Base-by-base conservation (phyloP, 2,329 filamentous ascomycete genomes). In the Gaeumannomyces sp. region DNA sequence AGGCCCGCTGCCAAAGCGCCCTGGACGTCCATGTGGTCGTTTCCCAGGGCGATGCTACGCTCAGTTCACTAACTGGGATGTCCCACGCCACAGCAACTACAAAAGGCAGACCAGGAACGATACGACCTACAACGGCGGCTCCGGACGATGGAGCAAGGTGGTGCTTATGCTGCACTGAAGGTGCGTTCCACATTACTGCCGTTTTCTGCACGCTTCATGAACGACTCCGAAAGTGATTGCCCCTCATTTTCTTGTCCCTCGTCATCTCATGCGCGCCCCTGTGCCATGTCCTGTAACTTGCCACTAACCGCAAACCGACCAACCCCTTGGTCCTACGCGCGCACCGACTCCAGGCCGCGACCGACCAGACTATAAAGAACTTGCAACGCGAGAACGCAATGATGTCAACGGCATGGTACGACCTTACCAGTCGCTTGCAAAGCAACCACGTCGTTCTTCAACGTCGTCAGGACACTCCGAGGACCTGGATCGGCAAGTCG, bases 401-500 rank as follows among this genome's bases (percentile, higher is more conserved):
- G 73, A 92, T 96, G 71, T 82, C 89, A 31, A 90, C 88, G n/a
- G 92, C 92, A 2, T 96, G 91, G 91, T 93, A 93, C 77, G 91
- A 94, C 75, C 84, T 95, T 71, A 88, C 89, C 31, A 88, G 83
- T 73, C 83, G 92, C 63, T 76, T 96, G 70, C 91, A 95, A 77
- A 93, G 90, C 78, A 94, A 93, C 74, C 90, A 91, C 67, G 89
- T 94, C 58, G 86, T 91, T 64, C 77, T 96, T 67, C 89, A 93
- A 73, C 81, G 92, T 69, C 83, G 90, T 70, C 86, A 86, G 70
- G 90, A 94, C 70, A 84, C 85, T 70, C 89, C 91, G 19, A 89
- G 87, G 76, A 93, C 90, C 77, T 96, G 91, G 90, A 78, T 96
- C 70, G 91, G 91, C 72, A 93, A 91, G 80, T 91, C 95, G 81